Evolutionary conservation across 2,329 filamentous ascomycete genomes (phyloP), one percentile per base, ranked within the genome.

Genomic region (Ophiognomonia clavigignenti-juglandacearum): DNA sequence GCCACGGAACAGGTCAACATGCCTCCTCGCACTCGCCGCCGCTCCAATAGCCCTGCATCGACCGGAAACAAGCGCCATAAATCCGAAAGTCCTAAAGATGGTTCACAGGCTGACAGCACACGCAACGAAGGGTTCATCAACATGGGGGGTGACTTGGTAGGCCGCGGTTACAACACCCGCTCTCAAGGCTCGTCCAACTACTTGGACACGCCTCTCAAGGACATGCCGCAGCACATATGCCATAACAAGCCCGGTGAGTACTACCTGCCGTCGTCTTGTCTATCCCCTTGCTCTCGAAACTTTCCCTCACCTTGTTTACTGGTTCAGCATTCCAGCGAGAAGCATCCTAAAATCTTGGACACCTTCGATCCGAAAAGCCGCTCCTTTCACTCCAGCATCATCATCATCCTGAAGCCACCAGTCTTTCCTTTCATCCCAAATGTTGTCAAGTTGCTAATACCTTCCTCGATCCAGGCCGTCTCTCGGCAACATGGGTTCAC

Each of bases 401-500:
- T 4, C n/a, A 13, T 13, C 29, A 11, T 36, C 1, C 16, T 18
- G 7, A 3, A 18, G 6, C 14, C 11, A 13, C 3, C 10, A 19
- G 13, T n/a, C n/a, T n/a, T n/a, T n/a, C n/a, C n/a, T n/a, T n/a
- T n/a, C n/a, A n/a, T n/a, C n/a, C n/a, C n/a, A n/a, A n/a, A n/a
- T n/a, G n/a, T n/a, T n/a, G 19, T 31, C 18, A 8, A 10, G 26
- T 32, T 43, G 13, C 37, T 43, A 8, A 16, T 34, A n/a, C 8
- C 9, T 29, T n/a, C 29, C 18, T 14, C 6, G 5, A 16, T 11
- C 13, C 19, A 53, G 51, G 51, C 22, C 40, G 27, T 20, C 29
- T 53, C 11, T 48, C 51, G 7, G 50, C 44, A 14, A 47, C 44
- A 48, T 53, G 51, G 51, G 48, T 53, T 19, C 13, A 16, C n/a